These are phyloP conservation scores for Epichloe elymi DNA, from an alignment of 2,329 filamentous ascomycete species.

Conservation along the genomic window DNA sequence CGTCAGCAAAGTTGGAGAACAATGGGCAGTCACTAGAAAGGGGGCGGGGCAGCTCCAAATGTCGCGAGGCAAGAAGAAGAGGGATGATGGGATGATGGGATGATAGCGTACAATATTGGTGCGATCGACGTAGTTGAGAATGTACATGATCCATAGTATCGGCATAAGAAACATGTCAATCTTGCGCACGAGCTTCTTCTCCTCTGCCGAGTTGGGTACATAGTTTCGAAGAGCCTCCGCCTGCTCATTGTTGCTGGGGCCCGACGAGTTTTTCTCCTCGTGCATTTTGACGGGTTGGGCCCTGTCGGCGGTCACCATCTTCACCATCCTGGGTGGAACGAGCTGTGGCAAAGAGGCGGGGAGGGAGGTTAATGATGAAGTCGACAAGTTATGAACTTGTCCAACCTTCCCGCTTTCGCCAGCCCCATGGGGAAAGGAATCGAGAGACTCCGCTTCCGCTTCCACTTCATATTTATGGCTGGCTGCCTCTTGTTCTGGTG, in stretches of 20 bases:
- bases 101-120: constrained; percentile 42
- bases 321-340: neutral
- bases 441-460: too few species aligned
- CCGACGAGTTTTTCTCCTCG: neutral
- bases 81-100: neutral
- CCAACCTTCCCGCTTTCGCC: too few species aligned
- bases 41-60: too few species aligned
- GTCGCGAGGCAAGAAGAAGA: neutral
- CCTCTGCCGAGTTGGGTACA: constrained; percentile 13
- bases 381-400: too few species aligned
- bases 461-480: too few species aligned
- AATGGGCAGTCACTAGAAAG: too few species aligned
- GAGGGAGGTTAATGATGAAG: too few species aligned
- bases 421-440: too few species aligned
- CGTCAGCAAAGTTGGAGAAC: too few species aligned
- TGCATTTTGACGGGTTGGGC: neutral
- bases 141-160: constrained; percentile 44
- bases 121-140: constrained; percentile 46
- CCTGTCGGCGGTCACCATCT: neutral
- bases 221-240: constrained; percentile 15
- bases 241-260: constrained; percentile 10
- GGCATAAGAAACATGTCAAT: constrained; percentile 29
- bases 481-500: neutral
- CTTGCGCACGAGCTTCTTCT: constrained; percentile 22
- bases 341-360: neutral